Base-by-base conservation (phyloP, 768 basidiomycete genomes). In the Trametes maxima region DNA sequence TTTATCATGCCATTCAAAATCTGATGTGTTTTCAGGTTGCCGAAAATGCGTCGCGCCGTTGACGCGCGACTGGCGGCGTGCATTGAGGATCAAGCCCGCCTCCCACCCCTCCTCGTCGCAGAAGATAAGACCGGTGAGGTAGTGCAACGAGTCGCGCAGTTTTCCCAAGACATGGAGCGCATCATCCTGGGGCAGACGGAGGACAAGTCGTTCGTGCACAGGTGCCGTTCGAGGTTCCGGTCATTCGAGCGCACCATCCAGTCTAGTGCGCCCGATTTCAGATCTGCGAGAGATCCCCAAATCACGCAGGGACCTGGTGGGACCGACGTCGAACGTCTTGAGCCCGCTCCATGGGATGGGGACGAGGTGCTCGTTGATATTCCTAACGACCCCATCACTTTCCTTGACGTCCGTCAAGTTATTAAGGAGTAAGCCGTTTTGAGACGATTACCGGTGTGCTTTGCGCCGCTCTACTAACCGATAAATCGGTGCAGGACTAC, bases 61-160 rank as follows among this genome's bases (percentile, higher is more conserved):
- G 73, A 77, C 2, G 65, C 65, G 5, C 75, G 80, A 11, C 76
- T 88, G 3, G 58, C 42, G 1, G 45, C 70, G 25, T 79, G 76
- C 58, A 51, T 63, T 12, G 43, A 66, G 0, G 73, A 79, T 1
- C 65, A 86, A 5, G 61, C 62, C 0, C 43, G 57, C 16, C 77
- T 87, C 5, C 86, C 87, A 0, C 64, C 69, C 0, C 71, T 71
- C 0, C 66, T 77, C 12, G 70, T 68, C 2, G 64, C 44, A 24
- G 56, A 57, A n/a, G 78, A 85, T 33, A 78, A 83, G 0, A 70
- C 77, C 2, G 75, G 78, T 1, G 82, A 84, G 63, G 73, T 87
- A 1, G 72, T 81, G 2, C 66, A 69, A 3, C 76, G 76, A 10
- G 72, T 86, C 42, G 79, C 72, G 0, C 66, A 65, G 0, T 87